Evolutionary conservation across 2,329 filamentous ascomycete genomes (phyloP).

Genomic region (Sarocladiaceae sp.): DNA sequence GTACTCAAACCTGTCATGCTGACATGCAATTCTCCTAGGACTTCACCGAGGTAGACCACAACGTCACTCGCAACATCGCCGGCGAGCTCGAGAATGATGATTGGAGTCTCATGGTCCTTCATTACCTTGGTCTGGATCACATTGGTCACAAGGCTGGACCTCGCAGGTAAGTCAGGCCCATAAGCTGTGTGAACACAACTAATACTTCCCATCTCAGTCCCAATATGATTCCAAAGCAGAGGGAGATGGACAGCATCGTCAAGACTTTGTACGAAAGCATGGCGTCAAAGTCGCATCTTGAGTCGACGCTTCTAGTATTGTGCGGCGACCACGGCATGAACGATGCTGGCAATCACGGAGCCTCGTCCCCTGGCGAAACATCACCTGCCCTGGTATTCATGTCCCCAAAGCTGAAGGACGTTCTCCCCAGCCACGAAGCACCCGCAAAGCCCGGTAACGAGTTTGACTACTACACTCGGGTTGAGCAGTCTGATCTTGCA

Average conservation of each 20-base stretch:
- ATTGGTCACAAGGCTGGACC: conserved; percentile 97
- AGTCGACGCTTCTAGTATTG: conserved; percentile 76
- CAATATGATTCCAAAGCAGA: conserved; percentile 90
- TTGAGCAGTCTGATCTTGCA: conserved; percentile 94
- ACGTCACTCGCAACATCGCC: conserved; percentile 87
- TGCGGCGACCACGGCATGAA: conserved; percentile 99
- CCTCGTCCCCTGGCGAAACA: conserved; percentile 89
- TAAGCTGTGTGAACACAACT: background rate
- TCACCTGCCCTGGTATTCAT: conserved; percentile 90
- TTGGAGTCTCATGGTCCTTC: conserved; percentile 91
- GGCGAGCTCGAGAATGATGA: conserved; percentile 71
- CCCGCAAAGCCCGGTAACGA: conserved; percentile 61
- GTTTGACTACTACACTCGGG: conserved; percentile 76
- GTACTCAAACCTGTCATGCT: no score
- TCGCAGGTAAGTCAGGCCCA: conserved; percentile 55
- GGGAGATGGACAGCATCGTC: conserved; percentile 87
- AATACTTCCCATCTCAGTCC: conserved; percentile 45
- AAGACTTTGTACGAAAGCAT: conserved; percentile 73
- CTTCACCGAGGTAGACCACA: conserved; percentile 96
- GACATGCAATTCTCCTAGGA: no score
- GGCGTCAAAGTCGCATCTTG: conserved; percentile 63
- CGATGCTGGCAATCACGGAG: conserved; percentile 93
- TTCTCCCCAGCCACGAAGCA: conserved; percentile 39
- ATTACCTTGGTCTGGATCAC: conserved; percentile 93
- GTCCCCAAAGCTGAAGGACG: conserved; percentile 69